These are phyloP conservation scores for Colletotrichum liriopes DNA, from an alignment of 2,329 filamentous ascomycete genomes.

Conservation along the genomic window DNA sequence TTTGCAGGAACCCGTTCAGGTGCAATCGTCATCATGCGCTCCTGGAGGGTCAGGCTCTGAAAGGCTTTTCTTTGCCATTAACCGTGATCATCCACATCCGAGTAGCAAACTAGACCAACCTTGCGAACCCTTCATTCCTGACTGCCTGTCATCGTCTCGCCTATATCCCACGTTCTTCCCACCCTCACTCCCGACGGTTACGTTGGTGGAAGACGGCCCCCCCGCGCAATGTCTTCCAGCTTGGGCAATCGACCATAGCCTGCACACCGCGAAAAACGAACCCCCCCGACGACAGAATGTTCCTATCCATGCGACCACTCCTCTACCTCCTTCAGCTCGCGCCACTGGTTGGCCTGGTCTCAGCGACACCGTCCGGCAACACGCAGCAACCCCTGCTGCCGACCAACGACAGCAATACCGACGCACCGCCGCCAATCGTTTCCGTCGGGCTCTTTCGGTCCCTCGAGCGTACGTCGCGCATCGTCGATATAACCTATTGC, in stretches of 20 bases:
- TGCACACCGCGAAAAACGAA: neutral
- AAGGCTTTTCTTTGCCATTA: constrained; percentile 3
- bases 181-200: neutral
- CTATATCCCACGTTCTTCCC: neutral
- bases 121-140: constrained; percentile 6
- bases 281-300: neutral
- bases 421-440: constrained; percentile 52
- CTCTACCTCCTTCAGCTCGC: constrained; percentile 19
- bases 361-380: constrained; percentile 12
- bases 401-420: constrained; percentile 18
- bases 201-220: neutral
- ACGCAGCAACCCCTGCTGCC: constrained; percentile 13
- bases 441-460: constrained; percentile 80
- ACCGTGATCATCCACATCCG: constrained; percentile 26
- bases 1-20: neutral
- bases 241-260: constrained; percentile 14
- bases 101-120: constrained; percentile 8
- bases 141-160: neutral
- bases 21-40: constrained; percentile 39
- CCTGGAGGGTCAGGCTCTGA: constrained; percentile 24
- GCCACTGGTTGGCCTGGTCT: constrained; percentile 21
- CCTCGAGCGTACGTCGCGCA: constrained; percentile 88
- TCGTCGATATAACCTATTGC: constrained; percentile 96
- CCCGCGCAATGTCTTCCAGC: constrained; percentile 33
- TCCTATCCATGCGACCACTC: constrained; percentile 4